Percentiles rank a stretch among this genome's conserved stretches.
Conservation (phyloP, 2,329 filamentous ascomycete species). For the Monosporascus cannonballus region DNA sequence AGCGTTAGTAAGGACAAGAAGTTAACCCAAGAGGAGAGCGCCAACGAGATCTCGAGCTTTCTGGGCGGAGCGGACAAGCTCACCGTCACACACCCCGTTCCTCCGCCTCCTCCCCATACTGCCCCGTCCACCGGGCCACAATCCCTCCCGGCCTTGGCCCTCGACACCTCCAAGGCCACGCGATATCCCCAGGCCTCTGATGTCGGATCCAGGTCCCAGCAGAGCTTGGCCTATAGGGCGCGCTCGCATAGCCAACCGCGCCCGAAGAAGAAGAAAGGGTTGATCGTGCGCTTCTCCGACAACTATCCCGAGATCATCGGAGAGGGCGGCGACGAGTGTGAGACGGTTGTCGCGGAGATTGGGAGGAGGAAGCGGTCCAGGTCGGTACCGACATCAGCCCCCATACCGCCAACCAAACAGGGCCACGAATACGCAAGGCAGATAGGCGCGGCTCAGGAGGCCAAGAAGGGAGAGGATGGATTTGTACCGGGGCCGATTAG, state of each 20-base stretch:
- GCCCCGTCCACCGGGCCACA: slow-evolving; percentile 13
- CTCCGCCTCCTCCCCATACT: slow-evolving; percentile 27
- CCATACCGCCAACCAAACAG: slow-evolving; percentile 25
- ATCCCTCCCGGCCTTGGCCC: slow-evolving; percentile 35
- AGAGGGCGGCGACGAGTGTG: slow-evolving; percentile 83
- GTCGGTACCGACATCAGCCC: slow-evolving; percentile 28
- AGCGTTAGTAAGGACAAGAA: slow-evolving; percentile 28
- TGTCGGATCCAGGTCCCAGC: slow-evolving; percentile 36
- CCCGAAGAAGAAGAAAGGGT: slow-evolving; percentile 51
- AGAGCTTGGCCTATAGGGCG: slow-evolving; percentile 37
- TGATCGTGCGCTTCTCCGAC: slow-evolving; percentile 69
- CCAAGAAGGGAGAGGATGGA: slow-evolving; percentile 29
- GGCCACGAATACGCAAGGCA: slow-evolving; percentile 20
- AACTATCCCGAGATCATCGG: slow-evolving; percentile 76
- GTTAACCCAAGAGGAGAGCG: slow-evolving; percentile 34
- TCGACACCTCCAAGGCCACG: slow-evolving; percentile 50
- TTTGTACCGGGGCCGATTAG: slow-evolving; percentile 50
- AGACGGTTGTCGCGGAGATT: slow-evolving; percentile 66
- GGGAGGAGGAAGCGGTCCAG: slow-evolving; percentile 47
- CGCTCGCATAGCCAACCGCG: slow-evolving; percentile 39
- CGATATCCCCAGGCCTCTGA: slow-evolving; percentile 50
- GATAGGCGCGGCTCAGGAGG: slow-evolving; percentile 17
- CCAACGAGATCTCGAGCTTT: slow-evolving; percentile 53
- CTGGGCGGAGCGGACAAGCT: slow-evolving; percentile 51
- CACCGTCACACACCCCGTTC: slow-evolving; percentile 45